Base-by-base conservation (phyloP, 768 basidiomycete genomes). In the Mycena filopes region DNA sequence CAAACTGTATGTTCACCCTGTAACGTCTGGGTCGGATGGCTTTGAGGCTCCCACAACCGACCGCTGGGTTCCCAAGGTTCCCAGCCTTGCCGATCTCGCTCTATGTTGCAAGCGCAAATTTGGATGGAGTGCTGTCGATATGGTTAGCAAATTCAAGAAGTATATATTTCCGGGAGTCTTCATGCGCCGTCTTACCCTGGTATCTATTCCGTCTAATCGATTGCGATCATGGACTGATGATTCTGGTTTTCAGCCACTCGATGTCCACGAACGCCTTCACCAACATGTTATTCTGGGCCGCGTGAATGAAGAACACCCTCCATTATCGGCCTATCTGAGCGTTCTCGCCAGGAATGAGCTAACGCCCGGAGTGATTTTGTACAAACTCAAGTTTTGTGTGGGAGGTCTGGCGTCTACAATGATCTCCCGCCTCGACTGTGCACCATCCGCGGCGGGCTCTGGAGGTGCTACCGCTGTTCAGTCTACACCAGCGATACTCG, bases 21-120 rank as follows among this genome's bases (percentile, higher is more conserved):
- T 54, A n/a, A 66, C 64, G 13, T 70, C 69, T 15, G 62, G 67
- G 67, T 54, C 63, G 13, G 38, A 42, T 8, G 41, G 43, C 11
- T 45, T 42, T 23, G 16, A 15, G 13, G 21, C 33, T 46, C 56
- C 64, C 20, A n/a, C 16, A 16, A 45, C 16, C 31, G 45, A 21
- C 7, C 4, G 18, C 4, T 63, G 61, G 61, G 18, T 40, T 11
- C 20, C 38, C 1, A 47, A 33, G 48, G 43, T 67, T 15, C 68
- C 65, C 28, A 23, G 18, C 21, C 41, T 67, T 31, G 46, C 42
- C 15, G 51, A 48, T n/a, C 61, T 69, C n/a, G 57, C 56, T 0
- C 10, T 49, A 9, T 69, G 47, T 33, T 63, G 60, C 36, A 8
- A 42, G 20, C 23, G 62, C 29, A 57, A 55, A 28, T 63, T 69